Conservation (phyloP, 1,284 basidiomycete genomes). For the Singerocomus rubriflavus region DNA sequence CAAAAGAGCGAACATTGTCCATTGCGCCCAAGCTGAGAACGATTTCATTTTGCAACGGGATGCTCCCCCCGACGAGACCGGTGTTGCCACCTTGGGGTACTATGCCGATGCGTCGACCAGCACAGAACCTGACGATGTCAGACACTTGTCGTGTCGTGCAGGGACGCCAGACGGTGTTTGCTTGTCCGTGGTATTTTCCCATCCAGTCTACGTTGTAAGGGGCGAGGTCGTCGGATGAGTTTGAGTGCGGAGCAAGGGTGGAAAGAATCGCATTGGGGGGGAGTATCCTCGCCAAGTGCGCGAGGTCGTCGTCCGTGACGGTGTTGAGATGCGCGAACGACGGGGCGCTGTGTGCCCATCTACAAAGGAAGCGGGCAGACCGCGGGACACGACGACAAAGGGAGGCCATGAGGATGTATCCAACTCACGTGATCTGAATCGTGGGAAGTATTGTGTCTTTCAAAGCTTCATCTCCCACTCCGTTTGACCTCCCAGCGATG, state of each 20-base stretch:
- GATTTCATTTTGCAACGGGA: constrained; percentile 88
- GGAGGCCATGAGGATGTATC: not conserved
- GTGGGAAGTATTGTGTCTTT: constrained; percentile 11
- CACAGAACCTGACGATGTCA: constrained; percentile 84
- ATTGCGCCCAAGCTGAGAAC: constrained; percentile 84
- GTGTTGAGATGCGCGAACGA: constrained; percentile 38
- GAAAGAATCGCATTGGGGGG: constrained; percentile 61
- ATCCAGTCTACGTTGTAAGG: constrained; percentile 96
- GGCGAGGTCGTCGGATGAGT: constrained; percentile 65
- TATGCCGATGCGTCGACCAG: constrained; percentile 75
- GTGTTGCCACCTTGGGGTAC: constrained; percentile 99
- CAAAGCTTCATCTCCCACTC: constrained; percentile 4
- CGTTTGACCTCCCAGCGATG: not conserved
- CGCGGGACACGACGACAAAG: constrained; percentile 1
- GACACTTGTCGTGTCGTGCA: constrained; percentile 87
- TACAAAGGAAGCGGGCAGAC: not conserved
- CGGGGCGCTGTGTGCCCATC: constrained; percentile 20
- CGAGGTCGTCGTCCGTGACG: constrained; percentile 55
- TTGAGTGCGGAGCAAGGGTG: constrained; percentile 51
- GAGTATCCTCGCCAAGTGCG: constrained; percentile 62
- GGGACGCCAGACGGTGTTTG: constrained; percentile 86
- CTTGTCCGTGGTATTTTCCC: constrained; percentile 88
- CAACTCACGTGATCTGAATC: constrained; percentile 12
- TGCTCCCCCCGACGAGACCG: constrained; percentile 95
- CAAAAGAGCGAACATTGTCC: constrained; percentile 87